Evolutionary conservation across 148 eudicot genomes (phyloP).

Genomic region (Camellia japonica): DNA sequence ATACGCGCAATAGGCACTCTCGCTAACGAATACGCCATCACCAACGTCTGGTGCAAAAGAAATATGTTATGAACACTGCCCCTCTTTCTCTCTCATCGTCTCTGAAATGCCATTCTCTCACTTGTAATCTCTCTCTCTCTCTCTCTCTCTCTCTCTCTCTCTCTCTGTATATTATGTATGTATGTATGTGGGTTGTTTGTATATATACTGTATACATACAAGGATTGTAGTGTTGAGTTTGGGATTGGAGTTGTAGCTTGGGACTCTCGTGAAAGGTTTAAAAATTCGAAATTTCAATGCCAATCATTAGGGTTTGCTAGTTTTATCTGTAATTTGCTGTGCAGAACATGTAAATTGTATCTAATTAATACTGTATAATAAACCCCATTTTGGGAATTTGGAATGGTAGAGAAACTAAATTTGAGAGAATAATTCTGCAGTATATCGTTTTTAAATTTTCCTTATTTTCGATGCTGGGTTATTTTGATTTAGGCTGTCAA

Average conservation of each 20-base stretch:
- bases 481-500: neutral
- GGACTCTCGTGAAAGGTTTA: neutral
- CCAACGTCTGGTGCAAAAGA: slow-evolving; percentile 1
- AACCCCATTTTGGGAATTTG: neutral
- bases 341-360: neutral
- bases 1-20: neutral
- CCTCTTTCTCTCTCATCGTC: neutral
- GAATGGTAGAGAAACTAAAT: neutral
- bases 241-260: slow-evolving; percentile 1
- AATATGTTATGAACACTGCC: neutral
- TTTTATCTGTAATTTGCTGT: neutral
- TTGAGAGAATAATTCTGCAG: neutral
- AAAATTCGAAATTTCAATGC: neutral
- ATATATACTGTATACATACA: neutral
- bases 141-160: neutral
- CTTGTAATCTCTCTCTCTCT: slow-evolving; percentile 5
- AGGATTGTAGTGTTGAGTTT: neutral
- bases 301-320: neutral
- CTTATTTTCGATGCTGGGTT: too few species aligned
- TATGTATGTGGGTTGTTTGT: too few species aligned
- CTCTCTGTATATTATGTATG: neutral
- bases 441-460: neutral
- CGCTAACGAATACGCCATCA: neutral
- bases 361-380: too few species aligned
- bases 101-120: slow-evolving; percentile 13